Base-by-base conservation (phyloP, 2,329 filamentous ascomycete species). In the Colletotrichum somersetense region DNA sequence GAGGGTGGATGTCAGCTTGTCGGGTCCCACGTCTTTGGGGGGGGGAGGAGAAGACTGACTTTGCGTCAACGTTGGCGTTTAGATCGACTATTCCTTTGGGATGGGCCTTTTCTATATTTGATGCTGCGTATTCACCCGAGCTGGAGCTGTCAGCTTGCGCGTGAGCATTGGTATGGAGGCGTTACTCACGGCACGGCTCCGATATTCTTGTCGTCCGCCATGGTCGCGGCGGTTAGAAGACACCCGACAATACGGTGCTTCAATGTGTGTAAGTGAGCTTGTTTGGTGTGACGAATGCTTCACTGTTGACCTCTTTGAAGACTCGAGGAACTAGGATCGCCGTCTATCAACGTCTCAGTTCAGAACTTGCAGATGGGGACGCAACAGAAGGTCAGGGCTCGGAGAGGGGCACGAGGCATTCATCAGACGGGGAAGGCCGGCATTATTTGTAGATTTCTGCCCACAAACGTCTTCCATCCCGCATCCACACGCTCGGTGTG, bases 61-160 rank as follows among this genome's bases (percentile, higher is more conserved):
- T 85, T 68, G 84, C 85, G 72, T 85, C 84, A 44, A 83, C 73
- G 72, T 87, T 87, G 68, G 81, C 76, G 73, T 85, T 85, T 52
- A 86, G 81, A 66, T 86, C 83, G 57, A 85, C 77, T 42, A 58
- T 68, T 44, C 59, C 59, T 20, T 69, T 52, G 18, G 53, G 69
- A 5, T 58, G 65, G 52, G 66, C 46, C 40, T 65, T 72, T 58
- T 65, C 69, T 7, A 63, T 59, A 23, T 68, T 68, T 5, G 65
- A 61, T 6, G 50, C 67, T 7, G 46, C 30, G 35, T 23, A 26
- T 30, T 56, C 63, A 12, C 30, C 42, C 52, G 58, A 59, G 16
- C 59, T 72, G 23, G 5, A 10, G 0, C 2, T 26, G 16, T 72
- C 38, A 69, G 69, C 52, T 3, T 5, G 23, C 1, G 6, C n/a